Evolutionary conservation across 2,329 filamentous ascomycete genomes (phyloP).

Genomic region (Apiospora kogelbergensis): DNA sequence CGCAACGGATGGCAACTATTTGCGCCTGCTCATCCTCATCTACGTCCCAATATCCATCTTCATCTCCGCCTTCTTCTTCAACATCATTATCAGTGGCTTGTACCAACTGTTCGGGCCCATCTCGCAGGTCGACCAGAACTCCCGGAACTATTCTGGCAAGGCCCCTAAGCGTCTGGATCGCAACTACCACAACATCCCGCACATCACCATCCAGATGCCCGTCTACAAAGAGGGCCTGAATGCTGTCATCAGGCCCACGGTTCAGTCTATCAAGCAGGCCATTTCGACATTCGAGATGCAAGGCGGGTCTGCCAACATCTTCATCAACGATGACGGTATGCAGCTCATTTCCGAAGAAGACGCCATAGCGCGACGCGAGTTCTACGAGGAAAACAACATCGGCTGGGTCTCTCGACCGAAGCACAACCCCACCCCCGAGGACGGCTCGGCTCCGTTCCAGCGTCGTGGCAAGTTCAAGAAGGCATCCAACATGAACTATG

Average conservation of each 20-base stretch:
- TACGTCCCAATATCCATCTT: constrained; percentile 57
- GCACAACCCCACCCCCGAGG: constrained; percentile 51
- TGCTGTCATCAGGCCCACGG: constrained; percentile 54
- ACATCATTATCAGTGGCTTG: constrained; percentile 48
- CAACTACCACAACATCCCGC: constrained; percentile 42
- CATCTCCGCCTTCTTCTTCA: constrained; percentile 52
- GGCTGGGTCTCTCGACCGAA: constrained; percentile 54
- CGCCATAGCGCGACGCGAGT: constrained; percentile 48
- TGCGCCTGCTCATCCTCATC: constrained; percentile 53
- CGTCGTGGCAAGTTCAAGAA: constrained; percentile 69
- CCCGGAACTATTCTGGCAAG: constrained; percentile 44
- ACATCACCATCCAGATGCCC: constrained; percentile 50
- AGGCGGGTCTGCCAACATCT: constrained; percentile 67
- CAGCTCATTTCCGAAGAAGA: constrained; percentile 55
- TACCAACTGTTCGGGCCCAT: constrained; percentile 53
- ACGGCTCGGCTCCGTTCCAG: constrained; percentile 50
- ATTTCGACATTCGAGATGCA: constrained; percentile 60
- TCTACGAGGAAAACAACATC: constrained; percentile 58
- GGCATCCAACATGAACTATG: constrained; percentile 74
- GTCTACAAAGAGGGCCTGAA: constrained; percentile 49
- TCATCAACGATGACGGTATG: constrained; percentile 69
- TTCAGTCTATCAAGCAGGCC: constrained; percentile 55
- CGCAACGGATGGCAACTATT: constrained; percentile 50
- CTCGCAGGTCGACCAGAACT: constrained; percentile 43
- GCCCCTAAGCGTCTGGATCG: constrained; percentile 37